Base-by-base conservation (phyloP, 345 rosid species). In the Trapa incisa region DNA sequence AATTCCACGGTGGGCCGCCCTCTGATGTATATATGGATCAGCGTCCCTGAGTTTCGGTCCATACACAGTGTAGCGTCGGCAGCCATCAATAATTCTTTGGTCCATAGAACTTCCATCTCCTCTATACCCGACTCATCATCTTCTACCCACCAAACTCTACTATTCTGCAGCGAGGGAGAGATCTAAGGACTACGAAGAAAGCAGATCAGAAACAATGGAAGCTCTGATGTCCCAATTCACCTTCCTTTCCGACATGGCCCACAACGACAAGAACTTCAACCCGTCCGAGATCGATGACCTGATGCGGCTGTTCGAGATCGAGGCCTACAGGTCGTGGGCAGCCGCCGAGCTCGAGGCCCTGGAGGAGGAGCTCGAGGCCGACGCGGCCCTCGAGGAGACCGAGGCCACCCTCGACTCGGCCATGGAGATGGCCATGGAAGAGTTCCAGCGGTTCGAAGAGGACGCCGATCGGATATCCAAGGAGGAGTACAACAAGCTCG, bases 291-390 rank as follows among this genome's bases (percentile, higher is more conserved):
- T 87, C 41, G 96, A 92, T 47, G 89, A 86, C 76, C 86, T 89
- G 37, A 80, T 86, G 87, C 85, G 83, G 65, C 86, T 92, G 16
- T 92, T 89, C 65, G 96, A 92, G 81, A 8, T 89, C 33, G 98
- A 92, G 61, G 88, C 96, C 3, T 92, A 86, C 89, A 87, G 72
- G 38, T 80, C 89, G 15, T 92, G 98, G 96, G 92, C 93, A 2
- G 89, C 88, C 0, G 67, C 80, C 72, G 96, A 82, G 45, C 75
- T 85, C 3, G 83, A 85, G 0, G 84, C 77, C 3, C 78, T 77
- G 56, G 71, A 53, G 1, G 91, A 87, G 56, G 76, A 70, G 9
- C 47, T 75, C 65, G 75, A 80, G 3, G 89, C 96, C 1, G 87
- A 89, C 68, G 66, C 1, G 3, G 76, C 78, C n/a, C 33, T 84